phyloP scores from a whole-genome alignment of 2,329 filamentous ascomycete genomes.

The Venturia oleaginea region DNA sequence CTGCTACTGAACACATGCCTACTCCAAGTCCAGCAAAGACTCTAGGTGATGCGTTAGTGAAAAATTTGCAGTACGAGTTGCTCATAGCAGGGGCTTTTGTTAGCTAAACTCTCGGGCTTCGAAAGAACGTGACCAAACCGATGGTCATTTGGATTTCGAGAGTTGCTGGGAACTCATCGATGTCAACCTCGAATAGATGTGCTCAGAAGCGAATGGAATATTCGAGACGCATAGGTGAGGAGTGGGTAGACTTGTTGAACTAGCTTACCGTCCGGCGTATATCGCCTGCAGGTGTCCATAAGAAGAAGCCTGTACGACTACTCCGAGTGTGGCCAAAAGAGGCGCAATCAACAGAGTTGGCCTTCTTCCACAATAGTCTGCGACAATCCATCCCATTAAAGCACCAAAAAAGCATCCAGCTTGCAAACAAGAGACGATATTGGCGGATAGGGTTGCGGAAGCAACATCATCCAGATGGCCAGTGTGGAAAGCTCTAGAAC shows the following conservation, averaged over 20 bases:
- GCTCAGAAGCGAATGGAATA: no score
- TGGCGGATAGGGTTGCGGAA: constrained; percentile 45
- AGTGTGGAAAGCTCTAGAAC: constrained; percentile 19
- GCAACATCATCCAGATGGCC: constrained; percentile 44
- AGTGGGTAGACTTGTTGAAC: no score
- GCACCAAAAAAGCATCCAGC: constrained; percentile 59
- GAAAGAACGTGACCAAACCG: no score
- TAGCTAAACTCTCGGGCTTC: no score
- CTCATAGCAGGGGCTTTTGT: no score
- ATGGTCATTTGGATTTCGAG: no score
- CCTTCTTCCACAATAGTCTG: constrained; percentile 49
- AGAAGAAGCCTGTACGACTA: constrained; percentile 55
- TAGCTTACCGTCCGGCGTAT: constrained; percentile 55
- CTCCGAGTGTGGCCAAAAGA: constrained; percentile 49
- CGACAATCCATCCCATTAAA: constrained; percentile 46
- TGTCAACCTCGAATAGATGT: no score
- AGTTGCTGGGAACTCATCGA: no score
- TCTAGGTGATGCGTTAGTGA: constrained; percentile 18
- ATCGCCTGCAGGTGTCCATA: constrained; percentile 51
- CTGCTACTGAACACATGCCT: constrained; percentile 46
- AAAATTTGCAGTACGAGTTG: no score
- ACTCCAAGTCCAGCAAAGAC: constrained; percentile 47
- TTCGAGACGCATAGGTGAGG: no score
- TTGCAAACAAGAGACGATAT: constrained; percentile 64
- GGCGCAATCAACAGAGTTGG: constrained; percentile 47